Base-by-base conservation (phyloP, 306 rosid genomes). In the Vicia faba region DNA sequence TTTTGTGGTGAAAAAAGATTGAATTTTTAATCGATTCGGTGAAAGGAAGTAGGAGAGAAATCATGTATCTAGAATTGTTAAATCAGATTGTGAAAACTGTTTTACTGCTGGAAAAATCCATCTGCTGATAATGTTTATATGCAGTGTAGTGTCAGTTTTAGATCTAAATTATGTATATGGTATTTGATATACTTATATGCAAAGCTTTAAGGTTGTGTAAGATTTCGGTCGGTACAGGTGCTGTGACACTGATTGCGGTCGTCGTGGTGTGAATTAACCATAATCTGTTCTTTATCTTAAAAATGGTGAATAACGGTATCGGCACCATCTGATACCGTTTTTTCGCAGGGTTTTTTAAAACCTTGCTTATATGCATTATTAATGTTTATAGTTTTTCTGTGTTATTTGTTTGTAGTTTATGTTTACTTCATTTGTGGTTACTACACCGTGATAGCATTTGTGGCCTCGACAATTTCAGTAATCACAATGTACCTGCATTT, bases 361-460 rank as follows among this genome's bases (percentile, higher is more conserved):
- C 38, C 38, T 33, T 61, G 5, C 61, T 78, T 78, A 66, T 56
- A 36, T 65, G 35, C 26, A 14, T 65, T 19, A 2, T 31, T 25
- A 23, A 51, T 53, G 46, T 53, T 44, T 49, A 33, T 59, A 41
- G 11, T 41, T 28, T 66, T 48, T 58, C 28, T 13, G 14, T 11
- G 50, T 31, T 13, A 20, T 36, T 8, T 29, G 29, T 55, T 63
- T 20, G 26, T n/a, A 16, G 19, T 53, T 58, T 19, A 25, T 72
- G 8, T 13, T 53, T 33, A 18, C 57, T 48, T 35, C 41, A 15
- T 62, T 65, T 9, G 16, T 29, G 39, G 64, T 53, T 64, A 23
- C 66, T 4, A 4, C 58, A 14, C 49, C 0, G n/a, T 26, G 43
- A 29, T 8, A n/a, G 18, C 15, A 43, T 43, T 20, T 54, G 44